Conservation (phyloP, 1,139 yeast species). For the Hyphopichia pseudoburtonii region DNA sequence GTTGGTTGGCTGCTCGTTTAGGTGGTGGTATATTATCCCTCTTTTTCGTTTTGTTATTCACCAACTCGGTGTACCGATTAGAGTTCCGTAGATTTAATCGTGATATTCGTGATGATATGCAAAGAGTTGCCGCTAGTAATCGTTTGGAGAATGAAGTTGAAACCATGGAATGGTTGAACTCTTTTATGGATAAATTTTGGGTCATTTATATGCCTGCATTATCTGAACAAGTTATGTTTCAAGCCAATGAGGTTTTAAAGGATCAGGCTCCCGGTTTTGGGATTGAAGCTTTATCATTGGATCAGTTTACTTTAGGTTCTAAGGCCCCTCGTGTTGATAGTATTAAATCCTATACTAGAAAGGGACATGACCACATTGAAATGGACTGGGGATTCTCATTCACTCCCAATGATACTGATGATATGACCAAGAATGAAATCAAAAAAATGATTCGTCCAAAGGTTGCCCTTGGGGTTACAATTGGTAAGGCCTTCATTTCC, state of each 20-base stretch:
- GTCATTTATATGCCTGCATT: constrained; percentile 83
- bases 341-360: constrained; percentile 67
- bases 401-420: constrained; percentile 78
- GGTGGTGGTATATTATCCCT: constrained; percentile 62
- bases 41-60: constrained; percentile 55
- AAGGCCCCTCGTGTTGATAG: constrained; percentile 75
- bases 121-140: constrained; percentile 58
- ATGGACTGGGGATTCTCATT: constrained; percentile 85
- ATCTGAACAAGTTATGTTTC: constrained; percentile 69
- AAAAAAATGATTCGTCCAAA: constrained; percentile 72
- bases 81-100: constrained; percentile 75
- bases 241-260: constrained; percentile 63
- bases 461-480: constrained; percentile 73
- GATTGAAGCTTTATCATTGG: constrained; percentile 68
- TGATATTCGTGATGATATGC: constrained; percentile 71
- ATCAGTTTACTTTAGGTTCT: constrained; percentile 76
- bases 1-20: constrained; percentile 59
- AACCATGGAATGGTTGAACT: constrained; percentile 79
- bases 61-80: constrained; percentile 64
- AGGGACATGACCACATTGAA: constrained; percentile 65
- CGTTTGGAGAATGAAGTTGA: constrained; percentile 62
- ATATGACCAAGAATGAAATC: constrained; percentile 75
- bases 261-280: constrained; percentile 82
- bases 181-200: constrained; percentile 78
- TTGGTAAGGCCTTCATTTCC: constrained; percentile 76